phyloP scores from a whole-genome alignment of 306 rosid species.

The Cicer bijugum region DNA sequence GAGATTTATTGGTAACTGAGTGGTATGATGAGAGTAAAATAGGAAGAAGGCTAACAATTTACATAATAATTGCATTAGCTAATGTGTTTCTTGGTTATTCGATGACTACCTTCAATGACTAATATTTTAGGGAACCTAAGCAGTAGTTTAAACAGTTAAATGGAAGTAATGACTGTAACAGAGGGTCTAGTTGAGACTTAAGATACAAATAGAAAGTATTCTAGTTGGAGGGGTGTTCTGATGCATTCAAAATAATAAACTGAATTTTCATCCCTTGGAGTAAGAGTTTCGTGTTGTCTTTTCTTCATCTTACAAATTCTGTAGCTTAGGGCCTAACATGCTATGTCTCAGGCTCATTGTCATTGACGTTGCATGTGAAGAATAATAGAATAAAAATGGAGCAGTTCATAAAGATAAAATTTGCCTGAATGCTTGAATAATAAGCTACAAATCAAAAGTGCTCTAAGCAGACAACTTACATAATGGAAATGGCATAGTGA shows the following conservation, averaged over 20 bases:
- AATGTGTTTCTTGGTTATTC: not conserved
- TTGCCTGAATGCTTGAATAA: slow-evolving; percentile 4
- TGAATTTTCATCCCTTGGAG: not conserved
- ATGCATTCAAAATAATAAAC: not conserved
- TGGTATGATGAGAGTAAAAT: not conserved
- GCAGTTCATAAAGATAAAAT: not conserved
- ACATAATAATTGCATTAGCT: not conserved
- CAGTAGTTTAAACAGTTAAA: not conserved
- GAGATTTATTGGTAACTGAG: not conserved
- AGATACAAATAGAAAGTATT: not conserved
- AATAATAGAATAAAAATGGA: slow-evolving; percentile 3
- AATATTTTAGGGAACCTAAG: too few species aligned
- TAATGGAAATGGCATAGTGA: slow-evolving; percentile 8
- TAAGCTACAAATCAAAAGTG: slow-evolving; percentile 12
- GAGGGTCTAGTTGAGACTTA: not conserved
- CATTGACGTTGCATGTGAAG: not conserved
- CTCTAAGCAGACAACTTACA: slow-evolving; percentile 5
- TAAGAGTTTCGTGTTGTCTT: not conserved
- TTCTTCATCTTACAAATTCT: not conserved
- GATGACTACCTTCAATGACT: not conserved
- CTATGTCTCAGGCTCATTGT: not conserved
- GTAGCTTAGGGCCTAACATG: not conserved
- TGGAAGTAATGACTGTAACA: not conserved
- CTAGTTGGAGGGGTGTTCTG: not conserved
- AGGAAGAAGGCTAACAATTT: not conserved